These are phyloP conservation scores for Paramecium sonneborni DNA, from an alignment of 73 alveolate species.

Conservation along the genomic window DNA sequence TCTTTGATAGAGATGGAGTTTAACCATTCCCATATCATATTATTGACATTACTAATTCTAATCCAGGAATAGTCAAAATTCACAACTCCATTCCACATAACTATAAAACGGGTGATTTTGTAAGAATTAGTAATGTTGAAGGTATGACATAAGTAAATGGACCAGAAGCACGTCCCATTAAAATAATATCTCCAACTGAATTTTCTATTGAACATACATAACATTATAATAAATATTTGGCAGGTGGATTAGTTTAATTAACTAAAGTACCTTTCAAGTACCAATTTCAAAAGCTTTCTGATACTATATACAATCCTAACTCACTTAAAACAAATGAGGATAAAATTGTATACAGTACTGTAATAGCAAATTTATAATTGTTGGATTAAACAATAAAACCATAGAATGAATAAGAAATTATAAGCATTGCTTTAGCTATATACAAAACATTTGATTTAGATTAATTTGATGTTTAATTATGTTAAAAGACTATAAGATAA, in stretches of 20 bases:
- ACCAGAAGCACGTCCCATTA: constrained; percentile 39
- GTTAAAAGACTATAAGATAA: not conserved
- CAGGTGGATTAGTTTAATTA: constrained; percentile 33
- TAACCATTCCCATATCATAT: constrained; percentile 46
- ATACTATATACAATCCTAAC: not conserved
- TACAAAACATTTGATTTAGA: not conserved
- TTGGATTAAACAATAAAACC: not conserved
- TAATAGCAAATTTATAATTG: not conserved
- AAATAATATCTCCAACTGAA: constrained; percentile 23
- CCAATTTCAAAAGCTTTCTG: not conserved
- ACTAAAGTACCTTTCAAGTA: constrained; percentile 40
- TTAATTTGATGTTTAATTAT: not conserved
- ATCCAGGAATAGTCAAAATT: constrained; percentile 20
- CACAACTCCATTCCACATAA: constrained; percentile 25
- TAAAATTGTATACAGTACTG: not conserved
- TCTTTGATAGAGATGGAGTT: constrained; percentile 44
- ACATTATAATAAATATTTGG: not conserved
- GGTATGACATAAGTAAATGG: constrained; percentile 59
- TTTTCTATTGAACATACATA: constrained; percentile 27
- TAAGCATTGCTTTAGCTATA: not conserved
- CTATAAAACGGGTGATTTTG: constrained; percentile 36
- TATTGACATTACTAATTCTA: not conserved
- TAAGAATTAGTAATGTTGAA: not conserved
- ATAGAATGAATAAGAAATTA: not conserved
- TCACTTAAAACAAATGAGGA: not conserved